phyloP scores from a whole-genome alignment of 176 grass and related monocot genomes.

The Musa beccarii region DNA sequence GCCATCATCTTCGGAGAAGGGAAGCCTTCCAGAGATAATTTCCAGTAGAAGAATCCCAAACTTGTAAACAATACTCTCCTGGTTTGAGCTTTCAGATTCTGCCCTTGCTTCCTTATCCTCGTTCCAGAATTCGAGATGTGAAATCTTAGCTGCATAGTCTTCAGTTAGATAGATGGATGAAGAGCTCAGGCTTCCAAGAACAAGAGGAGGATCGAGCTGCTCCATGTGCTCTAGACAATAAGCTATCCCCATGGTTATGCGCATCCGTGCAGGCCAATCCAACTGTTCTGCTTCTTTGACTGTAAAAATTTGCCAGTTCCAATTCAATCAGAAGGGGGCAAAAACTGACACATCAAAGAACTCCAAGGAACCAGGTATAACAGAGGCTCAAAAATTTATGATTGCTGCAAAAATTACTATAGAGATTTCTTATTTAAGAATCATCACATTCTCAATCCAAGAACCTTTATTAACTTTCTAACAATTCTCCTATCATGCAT shows the following conservation, averaged over 20 bases:
- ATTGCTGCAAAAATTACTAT: too few relatives aligned
- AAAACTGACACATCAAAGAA: not conserved
- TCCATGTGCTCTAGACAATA: slow-evolving; percentile 65
- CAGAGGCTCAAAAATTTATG: not conserved
- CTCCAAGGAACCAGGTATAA: not conserved
- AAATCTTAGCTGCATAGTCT: slow-evolving; percentile 72
- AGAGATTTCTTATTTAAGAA: too few relatives aligned
- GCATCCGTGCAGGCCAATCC: slow-evolving; percentile 54
- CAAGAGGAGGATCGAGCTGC: slow-evolving; percentile 39
- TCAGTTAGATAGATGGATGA: slow-evolving; percentile 76
- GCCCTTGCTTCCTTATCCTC: slow-evolving; percentile 27
- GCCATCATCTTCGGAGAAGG: slow-evolving; percentile 65
- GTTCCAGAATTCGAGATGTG: slow-evolving; percentile 30
- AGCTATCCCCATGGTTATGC: slow-evolving; percentile 61
- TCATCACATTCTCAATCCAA: too few relatives aligned
- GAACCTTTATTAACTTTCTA: too few relatives aligned
- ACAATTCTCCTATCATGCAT: too few relatives aligned
- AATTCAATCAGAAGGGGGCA: not conserved
- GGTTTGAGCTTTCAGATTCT: slow-evolving; percentile 25
- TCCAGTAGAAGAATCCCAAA: slow-evolving; percentile 83
- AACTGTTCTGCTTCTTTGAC: slow-evolving; percentile 86
- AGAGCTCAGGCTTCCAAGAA: slow-evolving; percentile 39
- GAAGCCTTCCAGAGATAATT: slow-evolving; percentile 76
- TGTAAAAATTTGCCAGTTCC: slow-evolving; percentile 16
- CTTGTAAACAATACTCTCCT: slow-evolving; percentile 45